Evolutionary conservation across 192 early-diverging fungal genomes (phyloP).

Genomic region (Fimicolochytrium jonesii): DNA sequence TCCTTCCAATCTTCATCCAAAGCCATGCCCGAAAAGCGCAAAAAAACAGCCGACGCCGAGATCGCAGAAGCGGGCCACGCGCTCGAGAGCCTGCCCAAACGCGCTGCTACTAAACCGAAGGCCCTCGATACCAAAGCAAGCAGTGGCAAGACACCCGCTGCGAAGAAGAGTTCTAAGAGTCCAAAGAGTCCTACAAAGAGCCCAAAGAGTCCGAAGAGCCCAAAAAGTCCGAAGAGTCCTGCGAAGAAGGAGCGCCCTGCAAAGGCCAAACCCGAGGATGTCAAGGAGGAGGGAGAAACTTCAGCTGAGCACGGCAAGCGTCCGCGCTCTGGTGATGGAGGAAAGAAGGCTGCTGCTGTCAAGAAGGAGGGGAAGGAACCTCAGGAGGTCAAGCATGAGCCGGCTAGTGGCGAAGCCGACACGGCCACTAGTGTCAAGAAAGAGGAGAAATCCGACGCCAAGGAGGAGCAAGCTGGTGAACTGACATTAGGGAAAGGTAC

Average conservation of each 20-base stretch:
- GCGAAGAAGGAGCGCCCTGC: slow-evolving; percentile 5
- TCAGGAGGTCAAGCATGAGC: background rate
- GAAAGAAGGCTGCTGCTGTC: background rate
- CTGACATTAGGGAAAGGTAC: background rate
- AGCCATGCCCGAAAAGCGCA: background rate
- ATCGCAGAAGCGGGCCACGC: background rate
- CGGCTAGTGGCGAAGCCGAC: background rate
- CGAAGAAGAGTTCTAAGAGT: no score
- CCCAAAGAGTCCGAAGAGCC: background rate
- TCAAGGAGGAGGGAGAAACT: background rate
- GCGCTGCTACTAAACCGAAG: background rate
- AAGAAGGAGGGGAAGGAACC: background rate
- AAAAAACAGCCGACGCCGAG: background rate
- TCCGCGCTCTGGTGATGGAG: background rate
- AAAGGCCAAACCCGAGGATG: background rate
- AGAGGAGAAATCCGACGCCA: background rate
- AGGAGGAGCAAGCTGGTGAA: background rate
- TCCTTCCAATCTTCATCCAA: no score
- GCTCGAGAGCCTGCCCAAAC: background rate
- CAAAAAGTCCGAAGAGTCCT: background rate
- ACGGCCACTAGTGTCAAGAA: background rate
- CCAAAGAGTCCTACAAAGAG: background rate
- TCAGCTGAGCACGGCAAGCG: background rate
- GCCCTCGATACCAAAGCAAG: background rate
- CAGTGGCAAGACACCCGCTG: background rate